These are phyloP conservation scores for Malus fusca DNA, from an alignment of 306 rosid species.

Conservation along the genomic window DNA sequence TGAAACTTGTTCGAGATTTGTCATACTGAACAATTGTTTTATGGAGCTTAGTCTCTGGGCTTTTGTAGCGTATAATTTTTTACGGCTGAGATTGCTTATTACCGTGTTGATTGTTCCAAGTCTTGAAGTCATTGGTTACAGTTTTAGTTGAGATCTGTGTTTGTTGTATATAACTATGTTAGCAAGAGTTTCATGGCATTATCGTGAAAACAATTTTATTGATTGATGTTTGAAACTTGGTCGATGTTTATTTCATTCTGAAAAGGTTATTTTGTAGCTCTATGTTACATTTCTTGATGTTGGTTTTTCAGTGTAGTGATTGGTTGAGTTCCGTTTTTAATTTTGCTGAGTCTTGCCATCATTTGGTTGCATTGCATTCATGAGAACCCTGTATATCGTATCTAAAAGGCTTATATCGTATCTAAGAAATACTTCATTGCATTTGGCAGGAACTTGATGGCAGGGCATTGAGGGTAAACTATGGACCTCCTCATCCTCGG, in stretches of 20 bases:
- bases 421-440: conserved; percentile 13
- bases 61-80: no score
- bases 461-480: conserved; percentile 69
- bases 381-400: background rate
- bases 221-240: background rate
- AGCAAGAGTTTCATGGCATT: background rate
- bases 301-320: background rate
- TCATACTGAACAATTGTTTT: no score
- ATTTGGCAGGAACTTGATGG: conserved; percentile 67
- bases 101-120: background rate
- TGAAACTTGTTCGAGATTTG: background rate
- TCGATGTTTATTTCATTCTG: background rate
- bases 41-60: no score
- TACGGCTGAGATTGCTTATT: background rate
- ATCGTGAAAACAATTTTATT: background rate
- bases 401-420: conserved; percentile 4
- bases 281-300: background rate
- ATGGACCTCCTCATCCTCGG: conserved; percentile 76
- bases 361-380: background rate
- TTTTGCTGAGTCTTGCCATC: background rate
- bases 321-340: background rate
- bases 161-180: background rate
- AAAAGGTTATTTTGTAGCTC: background rate
- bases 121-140: background rate
- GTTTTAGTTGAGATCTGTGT: background rate